Conservation (phyloP, 2,329 filamentous ascomycete species). For the Blastomyces gilchristii region DNA sequence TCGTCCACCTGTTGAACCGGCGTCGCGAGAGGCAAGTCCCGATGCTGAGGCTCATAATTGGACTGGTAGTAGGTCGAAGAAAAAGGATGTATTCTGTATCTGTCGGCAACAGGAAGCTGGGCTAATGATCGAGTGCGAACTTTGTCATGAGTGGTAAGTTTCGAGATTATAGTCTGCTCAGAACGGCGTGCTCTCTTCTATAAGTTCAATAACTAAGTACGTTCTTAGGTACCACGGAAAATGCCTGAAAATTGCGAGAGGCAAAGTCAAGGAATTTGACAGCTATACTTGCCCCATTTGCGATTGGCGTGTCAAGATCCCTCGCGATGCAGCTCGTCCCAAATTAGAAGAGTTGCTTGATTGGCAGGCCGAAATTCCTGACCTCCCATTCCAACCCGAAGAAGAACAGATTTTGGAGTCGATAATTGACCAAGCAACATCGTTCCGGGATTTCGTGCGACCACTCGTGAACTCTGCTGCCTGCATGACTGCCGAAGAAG, state of each 20-base stretch:
- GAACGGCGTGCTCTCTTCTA: background rate
- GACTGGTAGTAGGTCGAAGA: constrained; percentile 36
- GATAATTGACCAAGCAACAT: constrained; percentile 75
- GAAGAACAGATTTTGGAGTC: constrained; percentile 79
- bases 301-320: constrained; percentile 94
- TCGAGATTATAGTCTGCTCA: background rate
- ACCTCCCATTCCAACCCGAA: constrained; percentile 85
- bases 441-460: constrained; percentile 73
- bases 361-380: constrained; percentile 73
- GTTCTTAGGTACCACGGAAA: constrained; percentile 80
- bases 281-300: constrained; percentile 98
- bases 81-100: constrained; percentile 89
- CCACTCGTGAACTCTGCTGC: constrained; percentile 65
- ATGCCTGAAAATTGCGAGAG: constrained; percentile 91
- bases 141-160: constrained; percentile 91
- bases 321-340: constrained; percentile 85
- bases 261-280: constrained; percentile 96
- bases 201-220: constrained; percentile 20
- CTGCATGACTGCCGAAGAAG: constrained; percentile 72
- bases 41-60: constrained; percentile 38
- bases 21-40: constrained; percentile 69
- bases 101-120: constrained; percentile 87
- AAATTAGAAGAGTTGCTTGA: constrained; percentile 81
- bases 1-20: constrained; percentile 79
- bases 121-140: constrained; percentile 99